Base-by-base conservation (phyloP, 2,329 filamentous ascomycete species). In the Herpotrichia juniperi region DNA sequence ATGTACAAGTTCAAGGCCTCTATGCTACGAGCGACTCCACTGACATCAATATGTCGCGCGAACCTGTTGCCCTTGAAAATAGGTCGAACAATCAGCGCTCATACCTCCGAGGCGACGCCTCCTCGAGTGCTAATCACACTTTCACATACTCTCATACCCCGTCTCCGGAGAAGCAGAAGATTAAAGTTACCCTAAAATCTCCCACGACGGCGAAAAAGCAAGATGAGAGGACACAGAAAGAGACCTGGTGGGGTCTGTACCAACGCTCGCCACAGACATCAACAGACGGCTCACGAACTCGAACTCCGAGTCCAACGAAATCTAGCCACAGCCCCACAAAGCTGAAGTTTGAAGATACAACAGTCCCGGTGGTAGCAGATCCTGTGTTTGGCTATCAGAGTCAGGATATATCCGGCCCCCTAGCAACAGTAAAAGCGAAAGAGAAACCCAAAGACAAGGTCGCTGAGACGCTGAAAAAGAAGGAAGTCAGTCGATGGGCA, bases 301-400 rank as follows among this genome's bases (percentile, higher is more conserved):
- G 8, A 17, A 49, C 31, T 50, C 30, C 28, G 28, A n/a, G n/a
- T n/a, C n/a, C n/a, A n/a, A n/a, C n/a, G n/a, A n/a, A n/a, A n/a
- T n/a, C n/a, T n/a, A 6, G n/a, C 24, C 21, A 21, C 37, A 21
- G 19, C 19, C 28, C 49, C 25, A 53, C 56, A 9, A 63, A 58
- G 50, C 56, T 58, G 2, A 60, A 57, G 25, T 66, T 65, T 43
- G 56, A 52, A n/a, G 54, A 59, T 31, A 62, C 61, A 11, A 63
- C 63, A 14, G 58, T 56, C 2, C 42, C 62, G 7, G 26, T 28
- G 37, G 25, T 16, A 40, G 58, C 61, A 3, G 58, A 64, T 44
- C 54, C 61, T 2, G 57, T 68, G 24, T 69, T 69, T 35, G 61
- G 60, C 0, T 63, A 64, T 50, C 56, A 35, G 26, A 54, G 48